Evolutionary conservation across 495 filamentous ascomycete genomes (phyloP), one percentile per base, ranked within the genome.

Genomic region (Hypomontagnella monticulosa): DNA sequence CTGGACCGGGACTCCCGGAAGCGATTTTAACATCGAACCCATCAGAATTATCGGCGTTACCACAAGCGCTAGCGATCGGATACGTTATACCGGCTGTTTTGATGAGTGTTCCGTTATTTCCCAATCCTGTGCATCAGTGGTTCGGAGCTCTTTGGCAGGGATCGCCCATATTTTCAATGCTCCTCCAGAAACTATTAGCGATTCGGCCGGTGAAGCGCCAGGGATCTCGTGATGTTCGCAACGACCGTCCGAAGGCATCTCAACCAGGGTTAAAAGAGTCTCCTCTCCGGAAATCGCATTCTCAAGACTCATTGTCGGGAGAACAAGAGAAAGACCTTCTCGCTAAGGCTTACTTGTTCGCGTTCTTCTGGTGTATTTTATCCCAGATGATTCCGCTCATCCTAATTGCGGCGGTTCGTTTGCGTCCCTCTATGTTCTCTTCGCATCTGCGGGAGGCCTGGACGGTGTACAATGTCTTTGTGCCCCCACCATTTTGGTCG

Each of bases 81-180:
- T 66, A 66, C 38, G 49, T 66, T 4, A 16, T 66, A 32, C 62
- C 62, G 10, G 55, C 47, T n/a, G 27, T 66, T 9, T 43, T 66
- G 41, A 66, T 66, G 62, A 53, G 55, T 30, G 42, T 66, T 15
- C 62, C 62, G 34, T 12, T 59, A n/a, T 60, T 59, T 30, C 23
- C 62, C n/a, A 66, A 60, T 27, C 27, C 15, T 4, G 2, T 66
- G 7, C 62, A 66, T 23, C 62, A 66, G 43, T 66, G 62, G 62
- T 60, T 66, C 48, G 62, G 62, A 23, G 62, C 55, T 16, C 62
- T 66, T 4, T 66, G 62, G 62, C 62, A 66, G 38, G 62, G 62
- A 40, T 60, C 49, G 15, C 62, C 62, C 6, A 47, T 66, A 32
- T 66, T 37, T 11, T 33, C 36, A 11, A 66, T 66, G 62, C 42